phyloP scores from a whole-genome alignment of 1,284 basidiomycete species.

The Trichosporon faecale region DNA sequence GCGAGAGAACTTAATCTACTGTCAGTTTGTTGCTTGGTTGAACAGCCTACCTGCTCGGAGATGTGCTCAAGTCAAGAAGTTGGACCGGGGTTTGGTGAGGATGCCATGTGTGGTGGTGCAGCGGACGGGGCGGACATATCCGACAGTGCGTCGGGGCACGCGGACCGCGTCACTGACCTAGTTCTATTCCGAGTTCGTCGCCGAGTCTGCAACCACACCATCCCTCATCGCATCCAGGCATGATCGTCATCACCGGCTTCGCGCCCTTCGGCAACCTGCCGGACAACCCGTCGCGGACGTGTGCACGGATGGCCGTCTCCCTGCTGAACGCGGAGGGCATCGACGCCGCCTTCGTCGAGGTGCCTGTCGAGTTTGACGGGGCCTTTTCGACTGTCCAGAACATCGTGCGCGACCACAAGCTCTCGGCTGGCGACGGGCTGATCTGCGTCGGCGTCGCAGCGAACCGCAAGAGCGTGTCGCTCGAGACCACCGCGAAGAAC shows the following conservation, averaged over 20 bases:
- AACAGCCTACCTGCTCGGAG: not conserved
- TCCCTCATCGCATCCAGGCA: not conserved
- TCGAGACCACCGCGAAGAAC: constrained; percentile 22
- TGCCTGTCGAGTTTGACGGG: constrained; percentile 21
- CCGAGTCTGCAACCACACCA: not conserved
- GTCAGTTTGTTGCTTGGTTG: not conserved
- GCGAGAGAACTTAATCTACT: not conserved
- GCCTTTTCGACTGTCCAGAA: constrained; percentile 13
- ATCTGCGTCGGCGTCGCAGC: constrained; percentile 21
- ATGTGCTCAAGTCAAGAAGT: too few relatives aligned
- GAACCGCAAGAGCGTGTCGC: constrained; percentile 7
- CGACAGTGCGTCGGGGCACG: not conserved
- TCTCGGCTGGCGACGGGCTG: constrained; percentile 10
- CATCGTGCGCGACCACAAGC: constrained; percentile 8
- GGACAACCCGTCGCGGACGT: constrained; percentile 19
- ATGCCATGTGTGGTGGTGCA: not conserved
- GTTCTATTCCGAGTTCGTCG: not conserved
- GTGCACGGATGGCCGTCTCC: constrained; percentile 13
- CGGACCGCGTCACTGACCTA: not conserved
- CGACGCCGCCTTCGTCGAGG: constrained; percentile 20
- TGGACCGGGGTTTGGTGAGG: not conserved
- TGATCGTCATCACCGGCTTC: constrained; percentile 25
- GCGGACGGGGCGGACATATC: not conserved
- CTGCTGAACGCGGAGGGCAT: constrained; percentile 11
- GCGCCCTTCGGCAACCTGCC: constrained; percentile 22